A percentile compares a stretch with the other conserved stretches of the same genome.
Conservation (phyloP, 2,329 filamentous ascomycete genomes). For the Exophiala phaeomuriformis region DNA sequence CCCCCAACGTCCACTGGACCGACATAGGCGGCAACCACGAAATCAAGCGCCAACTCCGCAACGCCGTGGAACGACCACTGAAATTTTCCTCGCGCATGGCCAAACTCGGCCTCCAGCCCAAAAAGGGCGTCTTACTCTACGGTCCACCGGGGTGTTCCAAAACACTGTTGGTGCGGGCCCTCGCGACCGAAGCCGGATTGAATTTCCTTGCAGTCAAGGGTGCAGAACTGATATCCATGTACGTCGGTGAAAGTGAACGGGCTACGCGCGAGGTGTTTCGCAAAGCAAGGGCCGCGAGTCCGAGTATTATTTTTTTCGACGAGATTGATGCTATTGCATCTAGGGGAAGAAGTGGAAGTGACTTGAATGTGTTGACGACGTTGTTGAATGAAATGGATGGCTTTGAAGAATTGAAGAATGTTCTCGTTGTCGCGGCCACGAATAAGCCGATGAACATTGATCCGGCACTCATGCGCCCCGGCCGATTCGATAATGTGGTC, state of each 20-base stretch:
- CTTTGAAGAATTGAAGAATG: constrained; percentile 74
- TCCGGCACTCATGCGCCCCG: constrained; percentile 74
- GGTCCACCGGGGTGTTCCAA: constrained; percentile 93
- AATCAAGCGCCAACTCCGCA: constrained; percentile 58
- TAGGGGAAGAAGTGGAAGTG: constrained; percentile 44
- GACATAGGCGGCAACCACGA: constrained; percentile 80
- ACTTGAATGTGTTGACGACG: constrained; percentile 80
- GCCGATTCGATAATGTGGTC: constrained; percentile 74
- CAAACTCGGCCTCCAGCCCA: constrained; percentile 50
- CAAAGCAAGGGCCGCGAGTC: constrained; percentile 74
- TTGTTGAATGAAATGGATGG: constrained; percentile 94
- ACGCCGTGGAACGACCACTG: constrained; percentile 53
- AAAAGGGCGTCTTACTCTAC: constrained; percentile 81
- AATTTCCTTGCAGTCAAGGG: constrained; percentile 95
- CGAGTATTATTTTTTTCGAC: constrained; percentile 94
- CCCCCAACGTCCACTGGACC: constrained; percentile 74
- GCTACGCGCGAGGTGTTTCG: constrained; percentile 78
- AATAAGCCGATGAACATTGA: constrained; percentile 85
- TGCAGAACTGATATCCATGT: constrained; percentile 90
- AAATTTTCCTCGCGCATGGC: constrained; percentile 48
- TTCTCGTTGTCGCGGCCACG: constrained; percentile 82
- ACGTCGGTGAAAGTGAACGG: constrained; percentile 89
- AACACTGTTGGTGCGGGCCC: constrained; percentile 81
- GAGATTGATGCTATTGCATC: constrained; percentile 83
- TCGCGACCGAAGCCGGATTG: constrained; percentile 81